phyloP scores from a whole-genome alignment of 495 filamentous ascomycete species.

The Hypoxylon fuscum region DNA sequence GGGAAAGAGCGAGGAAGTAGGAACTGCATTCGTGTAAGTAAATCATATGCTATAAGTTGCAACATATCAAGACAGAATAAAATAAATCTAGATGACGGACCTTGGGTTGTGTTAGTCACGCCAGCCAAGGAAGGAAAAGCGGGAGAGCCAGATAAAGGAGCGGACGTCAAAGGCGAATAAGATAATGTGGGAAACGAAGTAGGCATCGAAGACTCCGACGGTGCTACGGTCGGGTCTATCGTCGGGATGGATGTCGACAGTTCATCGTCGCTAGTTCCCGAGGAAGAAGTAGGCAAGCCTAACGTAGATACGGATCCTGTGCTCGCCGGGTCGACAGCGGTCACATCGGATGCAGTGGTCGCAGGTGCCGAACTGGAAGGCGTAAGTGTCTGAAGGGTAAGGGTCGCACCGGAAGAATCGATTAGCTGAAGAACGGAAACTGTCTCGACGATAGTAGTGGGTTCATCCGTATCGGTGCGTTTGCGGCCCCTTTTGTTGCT shows the following conservation, averaged over 20 bases:
- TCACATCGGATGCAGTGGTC: conserved; percentile 18
- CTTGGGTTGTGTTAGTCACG: conserved; percentile 53
- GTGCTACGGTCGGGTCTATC: conserved; percentile 45
- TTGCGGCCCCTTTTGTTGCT: conserved; percentile 45
- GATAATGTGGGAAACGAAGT: conserved; percentile 46
- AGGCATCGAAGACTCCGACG: conserved; percentile 48
- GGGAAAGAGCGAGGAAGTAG: conserved; percentile 48
- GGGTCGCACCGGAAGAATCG: conserved; percentile 54
- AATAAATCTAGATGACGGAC: conserved; percentile 43
- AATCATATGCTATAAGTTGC: conserved; percentile 2
- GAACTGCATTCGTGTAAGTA: conserved; percentile 37
- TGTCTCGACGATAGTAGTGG: conserved; percentile 56
- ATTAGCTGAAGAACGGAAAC: conserved; percentile 61
- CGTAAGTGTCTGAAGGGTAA: conserved; percentile 49
- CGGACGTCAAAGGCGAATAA: conserved; percentile 55
- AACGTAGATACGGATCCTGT: conserved; percentile 19
- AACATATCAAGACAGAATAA: background rate
- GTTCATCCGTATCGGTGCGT: conserved; percentile 37
- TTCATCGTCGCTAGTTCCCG: conserved; percentile 35
- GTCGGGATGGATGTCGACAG: conserved; percentile 34
- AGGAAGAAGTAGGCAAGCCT: conserved; percentile 14
- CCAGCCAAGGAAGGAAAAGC: conserved; percentile 53
- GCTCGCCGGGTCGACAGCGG: conserved; percentile 9
- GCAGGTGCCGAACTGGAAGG: conserved; percentile 25
- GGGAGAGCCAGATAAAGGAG: conserved; percentile 56